Base-by-base conservation (phyloP, 495 filamentous ascomycete species). In the Daldinia bambusicola region DNA sequence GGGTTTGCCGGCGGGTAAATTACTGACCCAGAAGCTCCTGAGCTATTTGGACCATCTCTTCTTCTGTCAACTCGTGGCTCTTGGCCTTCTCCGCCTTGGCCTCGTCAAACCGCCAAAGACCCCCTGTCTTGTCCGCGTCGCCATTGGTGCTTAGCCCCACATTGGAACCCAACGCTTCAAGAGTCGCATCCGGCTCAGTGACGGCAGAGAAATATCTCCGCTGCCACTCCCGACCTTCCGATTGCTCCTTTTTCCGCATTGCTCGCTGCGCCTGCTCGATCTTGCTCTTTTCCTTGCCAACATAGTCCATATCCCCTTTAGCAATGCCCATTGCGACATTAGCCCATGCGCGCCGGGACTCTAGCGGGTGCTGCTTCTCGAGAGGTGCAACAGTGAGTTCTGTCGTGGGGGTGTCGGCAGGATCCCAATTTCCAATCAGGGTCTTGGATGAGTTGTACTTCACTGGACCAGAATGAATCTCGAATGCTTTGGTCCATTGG, bases 261-360 rank as follows among this genome's bases (percentile, higher is more conserved):
- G 94, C 92, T 7, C 95, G 89, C 81, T 99, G 96, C 32, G 89
- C 88, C 63, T 93, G 93, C 79, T 99, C 95, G 69, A 99, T 97
- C 78, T 93, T 91, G 40, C 85, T 85, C 82, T 99, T 99, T 81
- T 95, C 90, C 5, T 75, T 70, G 4, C 89, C 87, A 6, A 93
- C 92, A 10, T 85, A 83, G 61, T 97, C 93, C 85, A 97, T 91
- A 75, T 99, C 93, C 50, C 92, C 90, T 60, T 86, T 88, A 22
- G 85, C 80, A 64, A 98, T 97, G 34, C 88, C 92, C 8, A 84
- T 81, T 0, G 94, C 93, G 16, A 99, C 95, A 63, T 91, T 91
- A 36, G 84, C 78, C 95, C 95, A 99, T 30, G 95, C 95, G 26
- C 92, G 88, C 37, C 95, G 89, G 37, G 91, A 92, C 82, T 99